phyloP scores from a whole-genome alignment of 192 early-diverging fungal species.

The Chytriomyces sp. region DNA sequence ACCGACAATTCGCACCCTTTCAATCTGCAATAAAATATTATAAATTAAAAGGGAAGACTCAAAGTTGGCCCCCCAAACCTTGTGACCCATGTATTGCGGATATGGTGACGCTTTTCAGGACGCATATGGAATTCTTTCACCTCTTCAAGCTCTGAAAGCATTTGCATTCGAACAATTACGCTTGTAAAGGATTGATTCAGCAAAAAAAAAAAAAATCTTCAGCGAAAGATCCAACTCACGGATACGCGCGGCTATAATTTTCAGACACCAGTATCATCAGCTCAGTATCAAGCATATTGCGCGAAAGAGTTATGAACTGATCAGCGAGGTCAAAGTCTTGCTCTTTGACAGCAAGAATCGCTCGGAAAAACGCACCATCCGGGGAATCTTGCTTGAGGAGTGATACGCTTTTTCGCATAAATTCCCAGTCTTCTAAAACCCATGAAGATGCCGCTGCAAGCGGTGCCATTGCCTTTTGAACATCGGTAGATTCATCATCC shows the following conservation, averaged over 20 bases:
- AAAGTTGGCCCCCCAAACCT: conserved; percentile 2
- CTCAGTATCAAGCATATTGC: conserved; percentile 75
- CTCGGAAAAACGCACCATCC: conserved; percentile 75
- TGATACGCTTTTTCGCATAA: conserved; percentile 78
- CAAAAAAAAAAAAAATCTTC: not conserved
- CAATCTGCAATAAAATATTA: conserved; percentile 31
- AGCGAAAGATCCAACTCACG: conserved; percentile 6
- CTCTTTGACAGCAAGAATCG: conserved; percentile 74
- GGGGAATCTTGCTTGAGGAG: conserved; percentile 68
- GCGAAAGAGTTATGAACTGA: conserved; percentile 70
- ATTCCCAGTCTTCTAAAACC: conserved; percentile 75
- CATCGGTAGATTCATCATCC: conserved; percentile 56
- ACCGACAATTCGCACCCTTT: conserved; percentile 77
- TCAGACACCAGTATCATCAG: conserved; percentile 77
- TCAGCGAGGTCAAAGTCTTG: conserved; percentile 68
- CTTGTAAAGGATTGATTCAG: conserved; percentile 55
- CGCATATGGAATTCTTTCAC: conserved; percentile 68
- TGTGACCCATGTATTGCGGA: conserved; percentile 75
- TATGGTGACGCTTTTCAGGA: conserved; percentile 65
- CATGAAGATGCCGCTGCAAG: conserved; percentile 83
- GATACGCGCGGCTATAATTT: conserved; percentile 84
- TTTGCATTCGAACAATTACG: conserved; percentile 71
- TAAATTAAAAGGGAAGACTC: not conserved
- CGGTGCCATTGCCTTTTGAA: conserved; percentile 30
- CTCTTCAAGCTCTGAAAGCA: conserved; percentile 88